Conservation (phyloP, 2,329 filamentous ascomycete genomes). For the Aspergillus pseudoterreus region DNA sequence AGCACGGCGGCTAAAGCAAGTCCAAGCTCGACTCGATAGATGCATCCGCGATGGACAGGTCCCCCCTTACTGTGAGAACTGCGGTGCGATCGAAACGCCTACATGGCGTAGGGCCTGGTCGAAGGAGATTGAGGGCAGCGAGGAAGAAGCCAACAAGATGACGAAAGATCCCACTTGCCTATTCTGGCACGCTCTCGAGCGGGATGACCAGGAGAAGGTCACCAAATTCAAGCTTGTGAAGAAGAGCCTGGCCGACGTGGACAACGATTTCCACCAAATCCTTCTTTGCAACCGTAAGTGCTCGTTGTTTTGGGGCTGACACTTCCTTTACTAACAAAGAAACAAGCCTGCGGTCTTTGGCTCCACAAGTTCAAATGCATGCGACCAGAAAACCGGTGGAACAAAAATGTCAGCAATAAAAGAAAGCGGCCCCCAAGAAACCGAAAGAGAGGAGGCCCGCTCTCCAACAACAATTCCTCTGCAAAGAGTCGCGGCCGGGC, state of each 20-base stretch:
- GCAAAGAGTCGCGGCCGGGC: constrained; percentile 31
- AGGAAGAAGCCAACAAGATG: constrained; percentile 66
- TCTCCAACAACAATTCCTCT: constrained; percentile 29
- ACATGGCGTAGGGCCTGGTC: constrained; percentile 93
- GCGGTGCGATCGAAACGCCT: constrained; percentile 90
- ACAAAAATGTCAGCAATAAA: constrained; percentile 51
- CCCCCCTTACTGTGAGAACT: constrained; percentile 87
- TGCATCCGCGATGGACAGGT: constrained; percentile 74
- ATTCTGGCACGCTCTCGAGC: constrained; percentile 65
- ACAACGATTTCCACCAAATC: constrained; percentile 69
- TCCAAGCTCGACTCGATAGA: constrained; percentile 53
- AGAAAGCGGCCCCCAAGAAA: constrained; percentile 37
- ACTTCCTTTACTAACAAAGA: constrained; percentile 6
- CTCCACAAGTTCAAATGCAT: constrained; percentile 83
- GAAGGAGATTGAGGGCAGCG: constrained; percentile 68
- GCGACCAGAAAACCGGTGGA: constrained; percentile 81
- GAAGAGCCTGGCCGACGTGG: constrained; percentile 64
- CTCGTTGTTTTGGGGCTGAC: background rate
- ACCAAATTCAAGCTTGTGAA: constrained; percentile 70
- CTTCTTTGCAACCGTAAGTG: constrained; percentile 82
- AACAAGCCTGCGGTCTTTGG: constrained; percentile 81
- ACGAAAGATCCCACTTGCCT: constrained; percentile 70
- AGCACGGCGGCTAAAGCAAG: constrained; percentile 64
- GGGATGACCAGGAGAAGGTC: constrained; percentile 60
- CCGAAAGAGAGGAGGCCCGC: constrained; percentile 30